These are phyloP conservation scores for Pythium aristosporum DNA, from an alignment of 352 stramenopile species.

Conservation along the genomic window DNA sequence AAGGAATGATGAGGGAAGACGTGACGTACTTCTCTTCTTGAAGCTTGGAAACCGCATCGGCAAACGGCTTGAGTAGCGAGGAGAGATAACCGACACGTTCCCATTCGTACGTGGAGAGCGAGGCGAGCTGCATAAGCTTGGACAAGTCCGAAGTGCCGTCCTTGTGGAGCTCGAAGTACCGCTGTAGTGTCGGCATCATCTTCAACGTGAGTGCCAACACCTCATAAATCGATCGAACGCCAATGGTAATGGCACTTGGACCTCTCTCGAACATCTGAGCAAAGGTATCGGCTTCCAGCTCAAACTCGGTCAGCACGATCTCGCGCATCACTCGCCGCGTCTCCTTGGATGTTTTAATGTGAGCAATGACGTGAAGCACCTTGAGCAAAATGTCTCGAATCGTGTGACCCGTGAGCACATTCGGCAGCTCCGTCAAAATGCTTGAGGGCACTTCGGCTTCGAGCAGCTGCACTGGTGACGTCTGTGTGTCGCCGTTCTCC, in stretches of 20 bases:
- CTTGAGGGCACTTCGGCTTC: slow-evolving; percentile 26
- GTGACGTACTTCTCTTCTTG: slow-evolving; percentile 57
- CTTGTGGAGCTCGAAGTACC: slow-evolving; percentile 68
- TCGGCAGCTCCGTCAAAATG: slow-evolving; percentile 60
- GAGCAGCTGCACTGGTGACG: neutral
- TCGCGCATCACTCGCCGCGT: slow-evolving; percentile 46
- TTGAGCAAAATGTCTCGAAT: slow-evolving; percentile 69
- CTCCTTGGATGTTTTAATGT: slow-evolving; percentile 58
- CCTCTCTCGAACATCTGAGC: slow-evolving; percentile 43
- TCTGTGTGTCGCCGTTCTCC: neutral
- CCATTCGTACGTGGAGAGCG: slow-evolving; percentile 72
- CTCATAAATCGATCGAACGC: slow-evolving; percentile 47
- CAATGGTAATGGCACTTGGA: slow-evolving; percentile 40
- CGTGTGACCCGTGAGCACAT: slow-evolving; percentile 60
- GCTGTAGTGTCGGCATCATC: slow-evolving; percentile 55
- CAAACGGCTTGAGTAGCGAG: slow-evolving; percentile 67
- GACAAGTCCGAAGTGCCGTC: slow-evolving; percentile 57
- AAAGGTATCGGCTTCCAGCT: slow-evolving; percentile 40
- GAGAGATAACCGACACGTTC: slow-evolving; percentile 56
- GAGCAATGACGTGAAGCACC: slow-evolving; percentile 58
- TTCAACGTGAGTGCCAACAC: slow-evolving; percentile 45
- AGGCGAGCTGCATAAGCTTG: slow-evolving; percentile 66
- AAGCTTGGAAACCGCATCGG: slow-evolving; percentile 56
- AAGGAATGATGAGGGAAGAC: slow-evolving; percentile 70
- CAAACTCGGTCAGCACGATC: slow-evolving; percentile 50